Conservation (phyloP, 257 asterid species). For the Nicotiana attenuata region DNA sequence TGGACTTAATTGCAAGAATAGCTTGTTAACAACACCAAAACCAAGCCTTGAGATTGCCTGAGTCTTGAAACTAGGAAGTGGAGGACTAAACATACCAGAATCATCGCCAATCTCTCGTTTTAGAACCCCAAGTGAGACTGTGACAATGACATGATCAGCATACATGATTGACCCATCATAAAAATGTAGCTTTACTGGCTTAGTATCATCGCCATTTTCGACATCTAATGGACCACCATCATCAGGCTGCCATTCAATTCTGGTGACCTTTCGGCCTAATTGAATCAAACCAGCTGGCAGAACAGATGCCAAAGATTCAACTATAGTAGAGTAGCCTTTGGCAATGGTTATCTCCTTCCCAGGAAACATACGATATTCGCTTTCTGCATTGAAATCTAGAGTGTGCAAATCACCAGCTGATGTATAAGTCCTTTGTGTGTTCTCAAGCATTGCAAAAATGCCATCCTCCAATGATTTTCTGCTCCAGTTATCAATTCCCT, state of each 20-base stretch:
- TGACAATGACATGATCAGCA: constrained; percentile 77
- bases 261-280: constrained; percentile 45
- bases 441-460: constrained; percentile 70
- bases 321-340: constrained; percentile 56
- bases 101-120: constrained; percentile 48
- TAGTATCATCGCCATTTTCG: constrained; percentile 17
- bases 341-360: constrained; percentile 84
- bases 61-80: constrained; percentile 49
- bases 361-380: constrained; percentile 62
- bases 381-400: constrained; percentile 73
- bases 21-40: constrained; percentile 78
- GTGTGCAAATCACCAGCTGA: constrained; percentile 53
- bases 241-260: constrained; percentile 54
- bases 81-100: constrained; percentile 47
- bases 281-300: constrained; percentile 65
- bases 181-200: constrained; percentile 69
- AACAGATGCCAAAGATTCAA: constrained; percentile 57
- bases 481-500: constrained; percentile 43
- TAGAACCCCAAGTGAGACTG: constrained; percentile 81
- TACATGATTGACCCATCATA: constrained; percentile 47
- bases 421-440: constrained; percentile 74
- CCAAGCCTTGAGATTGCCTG: constrained; percentile 78
- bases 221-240: neutral
- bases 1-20: constrained; percentile 46
- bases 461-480: constrained; percentile 39